Conservation (phyloP, 257 asterid species). For the Solanum commersonii region DNA sequence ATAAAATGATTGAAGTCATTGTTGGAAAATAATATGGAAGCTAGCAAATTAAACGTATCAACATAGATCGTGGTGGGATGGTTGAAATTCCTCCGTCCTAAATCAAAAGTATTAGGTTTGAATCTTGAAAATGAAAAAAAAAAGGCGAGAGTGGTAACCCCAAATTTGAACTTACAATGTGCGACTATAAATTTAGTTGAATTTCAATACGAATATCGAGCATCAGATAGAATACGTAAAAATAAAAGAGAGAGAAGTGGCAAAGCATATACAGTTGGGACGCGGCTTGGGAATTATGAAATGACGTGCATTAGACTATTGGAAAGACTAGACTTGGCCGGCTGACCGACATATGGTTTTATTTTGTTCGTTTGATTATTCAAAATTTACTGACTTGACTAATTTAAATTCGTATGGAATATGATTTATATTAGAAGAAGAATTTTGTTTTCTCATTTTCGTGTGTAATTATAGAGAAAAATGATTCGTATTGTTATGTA, state of each 20-base stretch:
- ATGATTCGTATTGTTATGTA: neutral
- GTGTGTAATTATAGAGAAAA: neutral
- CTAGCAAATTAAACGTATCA: neutral
- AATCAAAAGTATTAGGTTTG: neutral
- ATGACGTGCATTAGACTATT: neutral
- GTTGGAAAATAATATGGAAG: neutral
- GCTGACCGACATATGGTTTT: neutral
- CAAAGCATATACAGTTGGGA: neutral
- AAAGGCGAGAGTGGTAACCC: accelerated
- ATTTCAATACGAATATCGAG: neutral
- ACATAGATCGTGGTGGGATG: accelerated
- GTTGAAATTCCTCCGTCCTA: neutral
- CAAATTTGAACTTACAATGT: accelerated
- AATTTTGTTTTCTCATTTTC: neutral
- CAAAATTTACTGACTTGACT: neutral
- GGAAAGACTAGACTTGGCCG: neutral
- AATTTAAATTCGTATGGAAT: neutral
- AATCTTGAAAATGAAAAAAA: no score
- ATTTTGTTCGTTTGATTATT: neutral
- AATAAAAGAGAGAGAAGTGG: neutral
- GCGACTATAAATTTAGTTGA: neutral
- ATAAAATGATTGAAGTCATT: neutral
- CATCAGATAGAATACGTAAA: neutral
- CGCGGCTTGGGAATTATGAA: neutral
- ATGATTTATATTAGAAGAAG: neutral